phyloP scores from a whole-genome alignment of 1,284 basidiomycete genomes.

The Leccinum colubrinum region DNA sequence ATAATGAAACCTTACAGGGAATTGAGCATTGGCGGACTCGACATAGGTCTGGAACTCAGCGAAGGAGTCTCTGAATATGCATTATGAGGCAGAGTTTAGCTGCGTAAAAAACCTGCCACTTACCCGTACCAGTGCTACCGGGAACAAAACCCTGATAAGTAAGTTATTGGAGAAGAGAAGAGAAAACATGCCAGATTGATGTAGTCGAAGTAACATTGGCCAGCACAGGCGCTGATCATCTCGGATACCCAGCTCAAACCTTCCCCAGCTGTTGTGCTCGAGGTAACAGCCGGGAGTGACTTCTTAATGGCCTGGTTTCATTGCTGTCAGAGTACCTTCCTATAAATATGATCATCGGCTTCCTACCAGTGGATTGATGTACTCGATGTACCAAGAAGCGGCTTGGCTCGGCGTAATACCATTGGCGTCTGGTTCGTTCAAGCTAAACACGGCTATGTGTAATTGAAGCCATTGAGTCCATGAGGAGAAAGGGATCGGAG shows the following conservation, averaged over 20 bases:
- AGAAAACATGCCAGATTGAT: slow-evolving; percentile 28
- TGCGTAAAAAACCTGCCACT: not conserved
- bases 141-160: not conserved
- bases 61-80: slow-evolving; percentile 20
- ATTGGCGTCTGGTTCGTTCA: slow-evolving; percentile 37
- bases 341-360: not conserved
- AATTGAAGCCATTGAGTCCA: not conserved
- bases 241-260: slow-evolving; percentile 36
- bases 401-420: slow-evolving; percentile 29
- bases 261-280: slow-evolving; percentile 26
- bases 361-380: slow-evolving; percentile 36
- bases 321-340: not conserved
- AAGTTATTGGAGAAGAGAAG: not conserved
- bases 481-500: not conserved
- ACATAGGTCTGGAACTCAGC: slow-evolving; percentile 29
- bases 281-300: slow-evolving; percentile 36
- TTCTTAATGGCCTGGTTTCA: slow-evolving; percentile 30
- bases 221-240: slow-evolving; percentile 33
- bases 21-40: slow-evolving; percentile 27
- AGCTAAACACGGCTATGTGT: slow-evolving; percentile 33
- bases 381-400: slow-evolving; percentile 36
- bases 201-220: slow-evolving; percentile 33
- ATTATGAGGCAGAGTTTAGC: not conserved
- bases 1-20: slow-evolving; percentile 22
- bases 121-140: slow-evolving; percentile 37